These are phyloP conservation scores for Crithidia sp. DNA, from an alignment of 208 protist species.

Conservation along the genomic window DNA sequence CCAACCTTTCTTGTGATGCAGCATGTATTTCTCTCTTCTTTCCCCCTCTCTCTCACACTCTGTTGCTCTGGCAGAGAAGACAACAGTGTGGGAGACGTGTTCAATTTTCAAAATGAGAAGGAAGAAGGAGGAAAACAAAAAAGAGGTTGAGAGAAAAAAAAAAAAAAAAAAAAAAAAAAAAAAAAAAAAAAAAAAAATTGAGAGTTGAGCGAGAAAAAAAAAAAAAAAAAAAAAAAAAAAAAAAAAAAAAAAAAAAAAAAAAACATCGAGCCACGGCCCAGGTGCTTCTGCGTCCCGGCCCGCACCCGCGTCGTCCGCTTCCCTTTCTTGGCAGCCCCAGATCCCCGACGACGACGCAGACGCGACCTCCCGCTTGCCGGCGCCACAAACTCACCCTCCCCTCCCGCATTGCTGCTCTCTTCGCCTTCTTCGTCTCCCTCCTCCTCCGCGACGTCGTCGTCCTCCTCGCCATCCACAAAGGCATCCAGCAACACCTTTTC, in stretches of 20 bases:
- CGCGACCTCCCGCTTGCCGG: not conserved
- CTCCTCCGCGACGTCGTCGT: conserved; percentile 24
- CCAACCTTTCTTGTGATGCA: conserved; percentile 28
- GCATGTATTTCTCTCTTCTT: not conserved
- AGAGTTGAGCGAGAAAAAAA: too few relatives aligned
- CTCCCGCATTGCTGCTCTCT: not conserved
- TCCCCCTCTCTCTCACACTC: too few relatives aligned
- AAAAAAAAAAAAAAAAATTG: too few relatives aligned
- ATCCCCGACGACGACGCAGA: not conserved
- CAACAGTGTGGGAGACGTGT: too few relatives aligned
- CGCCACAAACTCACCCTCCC: not conserved
- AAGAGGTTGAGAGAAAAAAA: too few relatives aligned
- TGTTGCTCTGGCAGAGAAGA: too few relatives aligned
- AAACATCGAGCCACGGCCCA: conserved; percentile 78
- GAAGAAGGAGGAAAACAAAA: too few relatives aligned
- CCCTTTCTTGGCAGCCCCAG: not conserved
- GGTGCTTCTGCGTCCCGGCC: conserved; percentile 54
- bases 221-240: too few relatives aligned
- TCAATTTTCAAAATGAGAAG: too few relatives aligned
- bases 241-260: too few relatives aligned
- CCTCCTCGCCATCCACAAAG: conserved; percentile 67
- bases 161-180: too few relatives aligned
- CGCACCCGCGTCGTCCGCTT: conserved; percentile 15
- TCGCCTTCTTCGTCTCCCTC: conserved; percentile 10
- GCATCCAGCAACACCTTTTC: conserved; percentile 73